Conservation (phyloP, 2,329 filamentous ascomycete genomes). For the Bipolaris victoriae region DNA sequence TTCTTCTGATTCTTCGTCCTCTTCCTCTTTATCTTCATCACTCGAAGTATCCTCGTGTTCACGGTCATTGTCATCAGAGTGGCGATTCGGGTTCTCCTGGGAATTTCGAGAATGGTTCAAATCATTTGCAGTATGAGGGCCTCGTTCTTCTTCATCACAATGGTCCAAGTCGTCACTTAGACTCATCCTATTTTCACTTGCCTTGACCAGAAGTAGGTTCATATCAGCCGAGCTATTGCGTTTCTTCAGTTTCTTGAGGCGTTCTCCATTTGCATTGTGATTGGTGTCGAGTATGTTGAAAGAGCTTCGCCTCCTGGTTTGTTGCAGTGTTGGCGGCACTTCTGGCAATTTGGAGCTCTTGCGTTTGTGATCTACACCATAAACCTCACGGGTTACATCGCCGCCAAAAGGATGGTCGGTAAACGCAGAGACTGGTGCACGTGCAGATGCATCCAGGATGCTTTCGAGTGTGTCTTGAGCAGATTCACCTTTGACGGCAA, state of each 20-base stretch:
- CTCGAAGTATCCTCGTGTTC: constrained; percentile 39
- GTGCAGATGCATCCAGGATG: constrained; percentile 87
- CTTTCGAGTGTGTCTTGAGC: constrained; percentile 88
- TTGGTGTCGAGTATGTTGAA: constrained; percentile 47
- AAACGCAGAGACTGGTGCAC: constrained; percentile 87
- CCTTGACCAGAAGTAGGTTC: constrained; percentile 42
- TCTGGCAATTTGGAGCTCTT: constrained; percentile 51
- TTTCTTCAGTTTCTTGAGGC: constrained; percentile 51
- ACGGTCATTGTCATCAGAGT: constrained; percentile 47
- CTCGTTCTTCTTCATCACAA: constrained; percentile 38
- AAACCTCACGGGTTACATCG: constrained; percentile 74
- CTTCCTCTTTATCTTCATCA: constrained; percentile 45
- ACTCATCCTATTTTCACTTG: constrained; percentile 46
- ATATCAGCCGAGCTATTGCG: constrained; percentile 49
- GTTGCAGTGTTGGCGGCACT: constrained; percentile 25
- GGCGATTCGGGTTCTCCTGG: constrained; percentile 37
- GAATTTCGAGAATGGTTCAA: constrained; percentile 38
- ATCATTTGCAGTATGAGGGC: constrained; percentile 29
- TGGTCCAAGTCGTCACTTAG: constrained; percentile 43
- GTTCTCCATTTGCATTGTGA: constrained; percentile 46
- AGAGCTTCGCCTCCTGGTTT: constrained; percentile 47
- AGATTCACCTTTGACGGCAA: constrained; percentile 72
- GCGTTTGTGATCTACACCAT: constrained; percentile 58
- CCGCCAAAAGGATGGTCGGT: constrained; percentile 87
- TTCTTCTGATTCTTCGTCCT: constrained; percentile 54